Evolutionary conservation across 768 basidiomycete species (phyloP), one percentile per base, ranked within the genome.

Genomic region (Mycena galopus): DNA sequence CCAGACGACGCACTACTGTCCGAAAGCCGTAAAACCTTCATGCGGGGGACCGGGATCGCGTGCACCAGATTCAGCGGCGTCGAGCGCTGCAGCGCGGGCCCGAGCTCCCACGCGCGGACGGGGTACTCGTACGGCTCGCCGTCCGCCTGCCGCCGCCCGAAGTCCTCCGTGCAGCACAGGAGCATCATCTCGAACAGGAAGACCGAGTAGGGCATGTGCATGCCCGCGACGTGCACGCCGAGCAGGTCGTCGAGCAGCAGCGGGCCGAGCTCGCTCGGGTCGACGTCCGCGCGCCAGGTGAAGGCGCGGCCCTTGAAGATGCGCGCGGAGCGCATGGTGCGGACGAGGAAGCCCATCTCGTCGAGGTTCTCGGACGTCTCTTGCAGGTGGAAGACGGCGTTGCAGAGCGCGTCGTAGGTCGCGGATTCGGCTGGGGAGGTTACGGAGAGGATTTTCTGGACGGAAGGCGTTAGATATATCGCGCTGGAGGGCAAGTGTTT

Each of bases 51-150:
- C 9, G 82, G 81, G 27, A 84, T 81, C 10, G 81, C 80, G 69
- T 81, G 73, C 3, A 80, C 76, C 10, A 84, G 68, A 51, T 79
- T 76, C 37, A 85, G 65, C 2, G 78, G 77, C 27, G 76, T 77
- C 16, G 57, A 75, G 57, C 77, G 74, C 50, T 77, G 73, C 29
- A 84, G 74, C 0, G 82, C 84, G 10, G 82, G 81, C 1, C 85
- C 85, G 11, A 84, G 65, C 71, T 84, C 82, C 85, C 85, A 86
- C 3, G 83, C 70, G 14, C 75, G 68, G 4, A 84, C 78, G 1
- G 84, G 84, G 71, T 85, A 84, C 44, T 69, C 35, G 72, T 71
- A 44, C 69, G 57, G 37, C 68, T 69, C 33, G 51, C 62, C 65
- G 67, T 72, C 39, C 19, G 33, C 64, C 50, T 23, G 55, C 72